Evolutionary conservation across 352 stramenopile genomes (phyloP).

Genomic region (Globisporangium barbulae): DNA sequence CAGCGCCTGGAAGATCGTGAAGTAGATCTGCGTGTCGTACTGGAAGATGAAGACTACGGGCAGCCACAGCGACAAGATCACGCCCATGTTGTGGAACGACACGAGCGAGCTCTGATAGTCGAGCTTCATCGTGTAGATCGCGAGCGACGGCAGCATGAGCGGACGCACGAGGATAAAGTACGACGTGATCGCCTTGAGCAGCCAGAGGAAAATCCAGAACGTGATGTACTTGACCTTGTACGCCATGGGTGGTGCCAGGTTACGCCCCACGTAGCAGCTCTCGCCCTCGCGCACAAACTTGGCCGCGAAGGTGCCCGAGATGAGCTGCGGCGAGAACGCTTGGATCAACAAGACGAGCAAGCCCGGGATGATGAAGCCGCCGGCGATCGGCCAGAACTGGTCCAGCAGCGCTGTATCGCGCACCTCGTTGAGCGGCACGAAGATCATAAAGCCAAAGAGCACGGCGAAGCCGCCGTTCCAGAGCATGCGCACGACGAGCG

Average conservation of each 20-base stretch:
- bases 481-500: slow-evolving; percentile 43
- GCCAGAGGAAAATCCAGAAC: slow-evolving; percentile 65
- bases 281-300: slow-evolving; percentile 75
- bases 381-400: slow-evolving; percentile 37
- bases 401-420: slow-evolving; percentile 42
- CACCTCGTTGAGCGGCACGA: slow-evolving; percentile 43
- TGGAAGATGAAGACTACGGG: slow-evolving; percentile 74
- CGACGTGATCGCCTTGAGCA: slow-evolving; percentile 48
- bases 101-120: slow-evolving; percentile 66
- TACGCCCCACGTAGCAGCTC: slow-evolving; percentile 65
- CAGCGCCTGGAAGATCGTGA: slow-evolving; percentile 71
- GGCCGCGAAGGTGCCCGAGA: slow-evolving; percentile 49
- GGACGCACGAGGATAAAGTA: slow-evolving; percentile 68
- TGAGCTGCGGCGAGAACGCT: slow-evolving; percentile 47
- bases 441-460: slow-evolving; percentile 64
- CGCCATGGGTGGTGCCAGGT: slow-evolving; percentile 57
- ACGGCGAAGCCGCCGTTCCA: slow-evolving; percentile 61
- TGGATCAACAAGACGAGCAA: slow-evolving; percentile 48
- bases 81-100: slow-evolving; percentile 71
- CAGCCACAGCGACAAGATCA: slow-evolving; percentile 64
- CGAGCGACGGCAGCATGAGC: slow-evolving; percentile 60
- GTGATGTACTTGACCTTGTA: slow-evolving; percentile 63
- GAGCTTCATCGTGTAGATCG: slow-evolving; percentile 70
- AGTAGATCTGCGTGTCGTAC: slow-evolving; percentile 82
- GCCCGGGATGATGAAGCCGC: slow-evolving; percentile 48